phyloP scores from a whole-genome alignment of 2,329 filamentous ascomycete species.

The Talaromyces piceae region DNA sequence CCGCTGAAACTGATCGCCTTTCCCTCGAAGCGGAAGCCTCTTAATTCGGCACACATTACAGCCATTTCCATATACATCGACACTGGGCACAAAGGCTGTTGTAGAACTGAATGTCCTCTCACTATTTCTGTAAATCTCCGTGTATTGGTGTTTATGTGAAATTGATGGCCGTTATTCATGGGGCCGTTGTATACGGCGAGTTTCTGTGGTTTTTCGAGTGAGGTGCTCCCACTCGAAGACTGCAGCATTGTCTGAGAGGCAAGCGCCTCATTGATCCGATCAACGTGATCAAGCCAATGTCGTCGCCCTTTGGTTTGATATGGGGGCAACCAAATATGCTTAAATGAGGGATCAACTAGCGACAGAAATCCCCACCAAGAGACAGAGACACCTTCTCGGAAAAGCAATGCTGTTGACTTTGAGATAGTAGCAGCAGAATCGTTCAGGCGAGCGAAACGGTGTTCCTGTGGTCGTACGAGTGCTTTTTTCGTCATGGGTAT shows the following conservation, averaged over 20 bases:
- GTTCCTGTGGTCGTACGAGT: not conserved
- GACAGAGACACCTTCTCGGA: not conserved
- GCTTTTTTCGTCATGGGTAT: conserved; percentile 6
- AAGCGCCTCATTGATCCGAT: not conserved
- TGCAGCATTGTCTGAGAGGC: not conserved
- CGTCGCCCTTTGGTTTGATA: conserved; percentile 10
- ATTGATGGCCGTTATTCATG: not conserved
- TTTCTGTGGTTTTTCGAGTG: not conserved
- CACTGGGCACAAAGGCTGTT: not conserved
- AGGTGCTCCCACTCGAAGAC: not conserved
- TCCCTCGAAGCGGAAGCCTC: not conserved
- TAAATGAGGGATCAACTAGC: conserved; percentile 9
- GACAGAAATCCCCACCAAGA: not conserved
- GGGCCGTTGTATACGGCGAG: not conserved
- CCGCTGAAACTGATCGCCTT: not conserved
- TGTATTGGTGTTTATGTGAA: not conserved
- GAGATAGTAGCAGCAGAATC: not conserved
- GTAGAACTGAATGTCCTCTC: not conserved
- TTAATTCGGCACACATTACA: not conserved
- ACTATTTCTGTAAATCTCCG: not conserved
- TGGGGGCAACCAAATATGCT: conserved; percentile 14
- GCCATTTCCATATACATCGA: conserved; percentile 1
- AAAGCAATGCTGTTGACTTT: not conserved
- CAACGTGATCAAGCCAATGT: not conserved
- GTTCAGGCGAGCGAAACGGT: not conserved